Evolutionary conservation across 768 basidiomycete genomes (phyloP).

Genomic region (Ephemerocybe angulata): DNA sequence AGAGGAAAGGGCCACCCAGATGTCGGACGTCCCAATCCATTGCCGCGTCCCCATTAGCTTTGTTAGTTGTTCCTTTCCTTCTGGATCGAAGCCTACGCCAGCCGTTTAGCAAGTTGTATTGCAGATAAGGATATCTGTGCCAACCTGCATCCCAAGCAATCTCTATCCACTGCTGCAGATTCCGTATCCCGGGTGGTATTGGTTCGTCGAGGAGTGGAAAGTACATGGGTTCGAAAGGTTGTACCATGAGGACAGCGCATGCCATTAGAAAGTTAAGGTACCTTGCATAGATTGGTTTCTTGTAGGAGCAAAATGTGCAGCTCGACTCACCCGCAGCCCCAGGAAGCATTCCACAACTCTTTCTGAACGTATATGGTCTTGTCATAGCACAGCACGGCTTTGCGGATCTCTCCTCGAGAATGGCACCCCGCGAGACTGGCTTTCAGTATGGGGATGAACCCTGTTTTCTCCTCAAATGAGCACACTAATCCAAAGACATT

Average conservation of each 20-base stretch:
- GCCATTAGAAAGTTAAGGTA: conserved; percentile 84
- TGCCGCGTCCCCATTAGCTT: conserved; percentile 55
- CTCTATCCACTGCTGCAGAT: conserved; percentile 78
- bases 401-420: conserved; percentile 42
- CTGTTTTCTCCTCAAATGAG: conserved; percentile 28
- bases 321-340: conserved; percentile 68
- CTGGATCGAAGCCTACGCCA: conserved; percentile 62
- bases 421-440: conserved; percentile 52
- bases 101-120: conserved; percentile 12
- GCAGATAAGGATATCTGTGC: background rate
- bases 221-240: conserved; percentile 59
- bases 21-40: conserved; percentile 83
- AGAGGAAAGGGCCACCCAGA: conserved; percentile 72
- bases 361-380: conserved; percentile 53
- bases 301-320: conserved; percentile 1
- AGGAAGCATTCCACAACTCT: conserved; percentile 58
- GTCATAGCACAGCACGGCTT: conserved; percentile 65
- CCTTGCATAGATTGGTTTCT: conserved; percentile 31
- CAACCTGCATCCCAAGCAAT: conserved; percentile 72
- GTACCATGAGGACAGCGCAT: conserved; percentile 68
- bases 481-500: background rate
- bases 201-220: conserved; percentile 55
- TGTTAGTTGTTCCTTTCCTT: conserved; percentile 62
- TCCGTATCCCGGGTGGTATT: conserved; percentile 62
- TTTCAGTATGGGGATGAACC: conserved; percentile 61